Base-by-base conservation (phyloP, 1,284 basidiomycete species). In the Fomes fomentarius region DNA sequence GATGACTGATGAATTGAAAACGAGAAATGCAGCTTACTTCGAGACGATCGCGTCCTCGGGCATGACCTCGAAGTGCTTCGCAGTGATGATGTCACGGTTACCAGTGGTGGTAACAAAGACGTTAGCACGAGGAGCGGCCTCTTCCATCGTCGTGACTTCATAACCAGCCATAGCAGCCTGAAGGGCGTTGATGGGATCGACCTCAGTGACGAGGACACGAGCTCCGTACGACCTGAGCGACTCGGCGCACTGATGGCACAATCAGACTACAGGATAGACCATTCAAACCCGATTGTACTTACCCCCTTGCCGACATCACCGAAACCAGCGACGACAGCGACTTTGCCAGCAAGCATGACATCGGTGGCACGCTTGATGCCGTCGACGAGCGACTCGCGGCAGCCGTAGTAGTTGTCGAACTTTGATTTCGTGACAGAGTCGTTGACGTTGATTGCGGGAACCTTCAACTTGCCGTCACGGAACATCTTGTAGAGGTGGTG, bases 341-440 rank as follows among this genome's bases (percentile, higher is more conserved):
- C 94, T 81, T 99, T 99, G 58, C 96, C 96, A 68, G 97, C 97
- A 72, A 99, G 88, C 96, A 99, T 99, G 74, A 99, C 94, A 76
- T 99, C 96, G 66, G 96, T 99, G 59, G 96, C 96, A 73, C 96
- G 94, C 87, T 99, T 99, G 83, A 99, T 98, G 71, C 96, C 96
- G 74, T 99, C 96, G 64, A 99, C 97, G 64, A 99, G 92, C 47
- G 96, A 99, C 80, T 99, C 97, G 70, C 97, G 93, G 82, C 96
- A 99, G 62, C 95, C 95, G 74, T 98, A 98, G 76, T 92, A 90
- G 77, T 93, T 92, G 76, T 92, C 90, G 72, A 99, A 99, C 83
- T 99, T 99, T 73, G 95, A 98, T 81, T 99, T 99, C 68, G 97
- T 99, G 71, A 99, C 97, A 24, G 96, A 98, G 80, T 98, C 95